Conservation (phyloP, 2,329 filamentous ascomycete species). For the Botrytis sinoallii region DNA sequence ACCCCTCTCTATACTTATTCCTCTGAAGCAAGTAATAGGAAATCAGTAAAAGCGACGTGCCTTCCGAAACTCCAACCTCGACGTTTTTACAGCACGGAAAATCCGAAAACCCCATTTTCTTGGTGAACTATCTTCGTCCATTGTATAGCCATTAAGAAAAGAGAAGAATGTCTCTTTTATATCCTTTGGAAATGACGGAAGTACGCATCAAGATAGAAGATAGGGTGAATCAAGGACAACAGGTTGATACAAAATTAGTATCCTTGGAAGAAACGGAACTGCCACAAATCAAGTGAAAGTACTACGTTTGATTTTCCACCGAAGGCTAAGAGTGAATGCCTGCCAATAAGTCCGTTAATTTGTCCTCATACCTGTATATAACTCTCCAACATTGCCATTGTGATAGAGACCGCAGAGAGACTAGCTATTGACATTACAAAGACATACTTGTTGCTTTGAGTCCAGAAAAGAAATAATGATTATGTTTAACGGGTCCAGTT, state of each 20-base stretch:
- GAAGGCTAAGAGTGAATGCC: too few relatives aligned
- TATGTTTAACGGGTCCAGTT: background rate
- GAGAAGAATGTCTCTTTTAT: background rate
- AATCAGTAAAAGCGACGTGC: fast-evolving
- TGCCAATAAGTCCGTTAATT: too few relatives aligned
- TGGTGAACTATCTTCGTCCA: fast-evolving
- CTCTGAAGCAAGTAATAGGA: background rate
- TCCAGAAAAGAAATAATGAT: background rate
- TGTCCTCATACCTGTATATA: too few relatives aligned
- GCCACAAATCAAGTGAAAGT: too few relatives aligned
- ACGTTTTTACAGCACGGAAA: background rate
- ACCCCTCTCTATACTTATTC: fast-evolving
- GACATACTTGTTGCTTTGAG: too few relatives aligned
- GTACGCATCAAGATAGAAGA: too few relatives aligned
- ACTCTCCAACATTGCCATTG: too few relatives aligned
- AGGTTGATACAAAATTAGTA: too few relatives aligned
- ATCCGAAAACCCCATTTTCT: fast-evolving
- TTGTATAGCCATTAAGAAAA: background rate
- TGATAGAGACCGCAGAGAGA: background rate
- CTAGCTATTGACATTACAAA: background rate
- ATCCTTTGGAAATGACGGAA: too few relatives aligned
- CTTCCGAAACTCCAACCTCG: background rate
- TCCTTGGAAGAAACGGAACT: fast-evolving
- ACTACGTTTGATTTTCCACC: too few relatives aligned
- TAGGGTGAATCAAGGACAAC: too few relatives aligned